phyloP scores from a whole-genome alignment of 1,139 yeast species.

The Candida frijolesensis region DNA sequence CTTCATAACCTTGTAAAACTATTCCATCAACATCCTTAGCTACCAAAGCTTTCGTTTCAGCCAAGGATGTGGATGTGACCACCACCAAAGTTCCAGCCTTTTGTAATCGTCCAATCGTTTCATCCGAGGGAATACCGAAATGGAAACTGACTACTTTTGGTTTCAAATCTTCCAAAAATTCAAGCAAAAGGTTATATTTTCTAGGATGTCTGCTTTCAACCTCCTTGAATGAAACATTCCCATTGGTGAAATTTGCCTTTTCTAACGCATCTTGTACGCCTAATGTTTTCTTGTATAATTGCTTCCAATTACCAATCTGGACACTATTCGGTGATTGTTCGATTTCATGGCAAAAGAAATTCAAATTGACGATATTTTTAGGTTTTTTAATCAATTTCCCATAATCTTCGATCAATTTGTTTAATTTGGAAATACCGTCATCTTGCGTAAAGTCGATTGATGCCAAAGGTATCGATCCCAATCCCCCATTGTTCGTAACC shows the following conservation, averaged over 20 bases:
- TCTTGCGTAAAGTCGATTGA: conserved; percentile 26
- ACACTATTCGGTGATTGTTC: conserved; percentile 19
- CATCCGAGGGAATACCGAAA: conserved; percentile 45
- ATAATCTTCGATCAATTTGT: conserved; percentile 12
- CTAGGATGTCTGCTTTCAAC: conserved; percentile 20
- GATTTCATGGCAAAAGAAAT: conserved; percentile 48
- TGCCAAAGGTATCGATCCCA: conserved; percentile 51
- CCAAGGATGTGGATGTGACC: conserved; percentile 47
- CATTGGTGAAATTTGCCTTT: conserved; percentile 21
- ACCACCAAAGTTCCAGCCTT: conserved; percentile 51
- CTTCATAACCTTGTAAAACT: conserved; percentile 53
- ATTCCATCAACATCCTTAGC: conserved; percentile 40
- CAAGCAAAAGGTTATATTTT: conserved; percentile 17
- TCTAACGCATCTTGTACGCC: conserved; percentile 15
- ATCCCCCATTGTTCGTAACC: conserved; percentile 40
- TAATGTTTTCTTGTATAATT: conserved; percentile 17
- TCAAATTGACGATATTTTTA: conserved; percentile 36
- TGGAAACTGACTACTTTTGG: conserved; percentile 51
- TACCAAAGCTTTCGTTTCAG: conserved; percentile 33
- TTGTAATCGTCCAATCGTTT: conserved; percentile 43
- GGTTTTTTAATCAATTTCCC: not conserved
- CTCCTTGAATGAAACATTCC: conserved; percentile 40
- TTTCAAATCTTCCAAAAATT: conserved; percentile 14
- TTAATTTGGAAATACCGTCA: conserved; percentile 19
- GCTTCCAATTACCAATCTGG: conserved; percentile 28